Base-by-base conservation (phyloP, 306 rosid genomes). In the Prunus kanzakura region DNA sequence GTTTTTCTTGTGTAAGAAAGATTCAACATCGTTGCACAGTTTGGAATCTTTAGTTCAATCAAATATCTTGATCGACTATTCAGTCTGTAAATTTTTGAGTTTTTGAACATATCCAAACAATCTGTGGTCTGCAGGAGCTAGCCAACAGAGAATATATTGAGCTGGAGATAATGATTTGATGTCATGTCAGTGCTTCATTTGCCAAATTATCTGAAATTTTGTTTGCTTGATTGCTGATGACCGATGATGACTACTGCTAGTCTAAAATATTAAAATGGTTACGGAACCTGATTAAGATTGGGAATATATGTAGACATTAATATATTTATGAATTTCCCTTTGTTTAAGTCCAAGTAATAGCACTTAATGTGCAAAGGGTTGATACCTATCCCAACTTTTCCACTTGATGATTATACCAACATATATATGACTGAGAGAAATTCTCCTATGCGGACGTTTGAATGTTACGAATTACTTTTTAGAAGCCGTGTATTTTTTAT, bases 251-350 rank as follows among this genome's bases (percentile, higher is more conserved):
- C 65, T 47, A 3, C 52, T 61, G 41, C 29, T 57, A 57, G 56
- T 38, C 27, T 22, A 18, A 32, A 71, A 32, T 22, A 56, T 41
- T 60, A 49, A 52, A 72, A 56, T 72, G 67, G 47, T 72, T 50
- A 72, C 67, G 76, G 67, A 41, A 57, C 55, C 41, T 41, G 67
- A 57, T 72, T 41, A 54, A 57, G 67, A 72, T 57, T 9, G 76
- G 67, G 76, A 57, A 72, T 57, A 15, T 2, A 3, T 57, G 14
- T 2, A 11, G 19, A 27, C 32, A 58, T 19, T 2, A 56, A n/a
- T 8, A 56, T 57, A 3, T 2, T n/a, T 22, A 22, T 38, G 43
- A 38, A 38, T 47, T 47, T 47, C 15, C 19, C 27, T 20, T 23
- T 13, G 3, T 6, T 60, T 23, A 25, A 25, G 38, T 25, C 41